These are phyloP conservation scores for Carex arenaria DNA, from an alignment of 202 grass and related monocot species.

Conservation along the genomic window DNA sequence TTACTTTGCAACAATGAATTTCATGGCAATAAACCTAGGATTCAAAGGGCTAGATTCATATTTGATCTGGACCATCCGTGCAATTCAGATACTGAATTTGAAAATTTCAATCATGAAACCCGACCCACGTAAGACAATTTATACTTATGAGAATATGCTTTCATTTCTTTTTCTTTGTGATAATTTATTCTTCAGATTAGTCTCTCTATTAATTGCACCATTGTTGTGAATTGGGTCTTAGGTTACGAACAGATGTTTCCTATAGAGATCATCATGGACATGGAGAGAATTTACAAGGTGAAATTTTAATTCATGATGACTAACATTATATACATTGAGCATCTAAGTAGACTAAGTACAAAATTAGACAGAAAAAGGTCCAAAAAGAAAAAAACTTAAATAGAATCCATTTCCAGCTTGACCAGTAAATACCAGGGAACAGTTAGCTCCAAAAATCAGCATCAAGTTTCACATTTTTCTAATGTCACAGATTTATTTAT, in stretches of 20 bases:
- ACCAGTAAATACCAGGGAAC: background rate
- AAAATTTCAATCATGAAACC: constrained; percentile 41
- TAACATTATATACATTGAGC: background rate
- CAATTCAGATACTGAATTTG: constrained; percentile 20
- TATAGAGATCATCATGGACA: constrained; percentile 36
- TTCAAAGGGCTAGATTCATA: constrained; percentile 38
- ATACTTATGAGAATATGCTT: background rate
- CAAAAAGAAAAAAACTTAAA: background rate
- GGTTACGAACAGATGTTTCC: constrained; percentile 48
- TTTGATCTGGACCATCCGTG: constrained; percentile 45
- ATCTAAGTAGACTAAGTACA: background rate
- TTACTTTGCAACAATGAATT: constrained; percentile 82
- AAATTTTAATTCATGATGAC: constrained; percentile 26
- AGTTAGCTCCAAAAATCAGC: background rate
- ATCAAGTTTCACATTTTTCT: background rate
- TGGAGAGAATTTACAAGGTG: constrained; percentile 56
- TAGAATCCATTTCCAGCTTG: too few species aligned
- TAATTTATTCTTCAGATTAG: background rate
- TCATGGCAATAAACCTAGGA: constrained; percentile 27
- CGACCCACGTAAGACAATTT: constrained; percentile 47
- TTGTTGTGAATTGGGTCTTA: constrained; percentile 38
- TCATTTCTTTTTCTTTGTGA: background rate
- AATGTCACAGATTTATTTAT: background rate
- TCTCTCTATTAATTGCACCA: constrained; percentile 17
- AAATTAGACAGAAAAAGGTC: background rate